Evolutionary conservation across 306 rosid genomes (phyloP).

Genomic region (Corylus heterophylla): DNA sequence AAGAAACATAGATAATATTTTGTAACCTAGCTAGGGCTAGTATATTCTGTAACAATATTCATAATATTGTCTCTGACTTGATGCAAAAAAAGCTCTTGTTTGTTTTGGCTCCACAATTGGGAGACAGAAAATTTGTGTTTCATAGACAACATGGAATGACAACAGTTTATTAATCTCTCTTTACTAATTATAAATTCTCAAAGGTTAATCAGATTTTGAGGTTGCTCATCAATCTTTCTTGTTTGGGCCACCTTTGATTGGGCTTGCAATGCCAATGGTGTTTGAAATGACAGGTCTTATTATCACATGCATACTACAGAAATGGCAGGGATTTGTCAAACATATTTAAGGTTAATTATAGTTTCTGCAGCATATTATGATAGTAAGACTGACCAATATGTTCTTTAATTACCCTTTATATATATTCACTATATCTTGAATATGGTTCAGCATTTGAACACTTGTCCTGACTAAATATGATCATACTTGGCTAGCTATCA

Average conservation of each 20-base stretch:
- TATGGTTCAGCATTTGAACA: neutral
- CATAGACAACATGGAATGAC: neutral
- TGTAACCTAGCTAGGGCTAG: neutral
- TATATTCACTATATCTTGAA: too few species aligned
- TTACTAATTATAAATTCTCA: slow-evolving; percentile 3
- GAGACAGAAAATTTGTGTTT: slow-evolving; percentile 1
- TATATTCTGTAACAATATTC: neutral
- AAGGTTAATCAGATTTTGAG: slow-evolving; percentile 1
- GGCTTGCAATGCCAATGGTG: neutral
- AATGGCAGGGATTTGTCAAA: too few species aligned
- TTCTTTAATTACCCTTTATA: neutral
- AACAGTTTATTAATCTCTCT: neutral
- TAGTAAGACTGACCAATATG: neutral
- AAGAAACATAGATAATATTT: neutral
- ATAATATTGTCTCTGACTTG: neutral
- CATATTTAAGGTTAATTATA: too few species aligned
- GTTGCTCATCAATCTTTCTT: neutral
- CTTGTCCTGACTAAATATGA: neutral
- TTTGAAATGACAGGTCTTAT: neutral
- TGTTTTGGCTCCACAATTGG: slow-evolving; percentile 12
- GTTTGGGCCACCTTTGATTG: neutral
- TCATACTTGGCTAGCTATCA: neutral
- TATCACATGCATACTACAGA: too few species aligned
- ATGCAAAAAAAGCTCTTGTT: neutral
- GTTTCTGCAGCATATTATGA: too few species aligned